Base-by-base conservation (phyloP, 192 early-diverging fungal genomes). In the Phycomyces nitens region DNA sequence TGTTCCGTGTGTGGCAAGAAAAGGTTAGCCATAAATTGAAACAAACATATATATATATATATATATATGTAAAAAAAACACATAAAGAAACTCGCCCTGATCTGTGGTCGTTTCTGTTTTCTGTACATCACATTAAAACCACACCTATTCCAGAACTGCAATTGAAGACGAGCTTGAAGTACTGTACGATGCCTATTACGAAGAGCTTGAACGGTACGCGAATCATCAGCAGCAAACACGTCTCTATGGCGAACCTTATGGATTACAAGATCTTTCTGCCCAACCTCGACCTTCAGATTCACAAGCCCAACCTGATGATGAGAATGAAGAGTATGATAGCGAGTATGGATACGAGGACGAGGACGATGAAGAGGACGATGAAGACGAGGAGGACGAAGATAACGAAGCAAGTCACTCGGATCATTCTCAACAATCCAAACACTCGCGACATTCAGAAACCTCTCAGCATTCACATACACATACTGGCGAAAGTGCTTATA, bases 141-240 rank as follows among this genome's bases (percentile, higher is more conserved):
- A 5, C 7, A 34, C 2, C 29, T 34, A 7, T 5, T 34, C 29
- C 29, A 87, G 85, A 68, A 83, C 81, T 52, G 89, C 88, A 51
- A 92, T 94, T 72, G 91, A 93, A 67, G 89, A 91, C 68, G 90
- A 94, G 62, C 77, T 94, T 5, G 92, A 94, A 66, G 73, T 88
- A 6, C 79, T 94, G 2, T 94, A 94, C 69, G 91, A 94, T 69
- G 89, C 90, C 22, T 94, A 94, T 69, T 94, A 93, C 66, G 89
- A 91, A 62, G 92, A 94, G 66, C 76, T 94, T 38, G 91, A 94
- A 69, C 85, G 85, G 53, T 93, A 89, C 68, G 91, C 92, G n/a
- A 88, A 94, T 65, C 81, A 88, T 29, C 88, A 92, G 62, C 75
- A 85, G 63, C 71, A 68, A 15, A 60, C 50, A 20, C 61, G 69